Percentiles rank a stretch among this genome's conserved stretches.
Evolutionary conservation across 306 rosid genomes (phyloP).

Genomic region (Prunus fruticosa): DNA sequence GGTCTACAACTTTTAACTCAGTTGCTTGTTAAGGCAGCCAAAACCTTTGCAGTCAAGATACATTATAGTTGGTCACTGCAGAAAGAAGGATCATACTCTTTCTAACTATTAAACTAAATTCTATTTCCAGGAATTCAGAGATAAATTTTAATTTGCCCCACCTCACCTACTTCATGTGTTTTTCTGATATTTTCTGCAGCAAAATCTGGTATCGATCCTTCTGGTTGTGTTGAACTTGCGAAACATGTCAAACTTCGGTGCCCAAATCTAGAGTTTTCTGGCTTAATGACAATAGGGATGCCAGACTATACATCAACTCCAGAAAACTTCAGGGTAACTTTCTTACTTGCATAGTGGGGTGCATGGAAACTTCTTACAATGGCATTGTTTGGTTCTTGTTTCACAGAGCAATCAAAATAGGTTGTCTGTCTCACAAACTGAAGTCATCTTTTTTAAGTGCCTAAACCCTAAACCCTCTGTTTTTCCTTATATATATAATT

Average conservation of each 20-base stretch:
- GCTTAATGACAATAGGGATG: constrained; percentile 62
- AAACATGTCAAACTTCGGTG: constrained; percentile 42
- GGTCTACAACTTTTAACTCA: background rate
- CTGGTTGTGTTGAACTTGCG: constrained; percentile 42
- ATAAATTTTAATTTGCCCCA: background rate
- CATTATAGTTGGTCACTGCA: background rate
- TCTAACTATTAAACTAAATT: background rate
- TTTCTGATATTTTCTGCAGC: constrained; percentile 30
- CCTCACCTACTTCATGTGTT: background rate
- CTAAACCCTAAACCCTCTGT: no score
- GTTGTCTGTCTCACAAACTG: background rate
- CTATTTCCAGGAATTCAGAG: background rate
- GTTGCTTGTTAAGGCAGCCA: background rate
- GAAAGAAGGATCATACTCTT: constrained; percentile 5
- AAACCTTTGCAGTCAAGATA: background rate
- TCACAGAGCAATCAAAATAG: background rate
- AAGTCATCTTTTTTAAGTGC: background rate
- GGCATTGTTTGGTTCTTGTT: constrained; percentile 14
- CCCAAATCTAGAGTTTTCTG: constrained; percentile 47
- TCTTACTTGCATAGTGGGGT: background rate
- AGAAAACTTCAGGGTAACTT: constrained; percentile 44
- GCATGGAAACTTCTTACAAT: constrained; percentile 1
- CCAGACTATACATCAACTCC: constrained; percentile 52
- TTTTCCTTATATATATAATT: background rate
- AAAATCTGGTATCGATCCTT: constrained; percentile 49